Evolutionary conservation across 352 stramenopile genomes (phyloP).

Genomic region (Phytophthora crassamura): DNA sequence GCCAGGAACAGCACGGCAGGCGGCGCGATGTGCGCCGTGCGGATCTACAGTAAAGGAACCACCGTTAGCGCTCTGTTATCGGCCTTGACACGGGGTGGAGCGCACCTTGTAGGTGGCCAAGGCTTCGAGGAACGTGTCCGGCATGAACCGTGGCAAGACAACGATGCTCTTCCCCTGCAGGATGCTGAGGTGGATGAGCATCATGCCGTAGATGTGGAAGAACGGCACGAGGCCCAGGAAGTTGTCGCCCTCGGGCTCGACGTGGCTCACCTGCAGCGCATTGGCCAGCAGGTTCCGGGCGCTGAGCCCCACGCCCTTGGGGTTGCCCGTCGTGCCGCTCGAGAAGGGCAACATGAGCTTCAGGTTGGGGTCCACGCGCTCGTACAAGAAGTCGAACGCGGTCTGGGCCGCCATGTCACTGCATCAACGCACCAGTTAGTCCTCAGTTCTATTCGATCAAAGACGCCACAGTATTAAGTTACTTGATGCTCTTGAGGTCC

Average conservation of each 20-base stretch:
- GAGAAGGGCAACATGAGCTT: conserved; percentile 89
- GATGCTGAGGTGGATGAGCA: conserved; percentile 84
- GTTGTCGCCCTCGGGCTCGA: conserved; percentile 64
- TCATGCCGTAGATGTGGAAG: conserved; percentile 96
- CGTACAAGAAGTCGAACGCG: conserved; percentile 52
- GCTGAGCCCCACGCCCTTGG: conserved; percentile 83
- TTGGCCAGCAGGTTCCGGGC: conserved; percentile 93
- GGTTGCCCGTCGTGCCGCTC: conserved; percentile 91
- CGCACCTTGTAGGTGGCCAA: conserved; percentile 67
- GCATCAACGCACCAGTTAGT: conserved; percentile 4
- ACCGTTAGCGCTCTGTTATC: neutral
- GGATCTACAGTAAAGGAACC: conserved; percentile 36
- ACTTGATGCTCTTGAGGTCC: conserved; percentile 50
- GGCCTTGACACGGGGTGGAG: neutral
- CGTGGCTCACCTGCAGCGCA: conserved; percentile 78
- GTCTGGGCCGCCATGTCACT: conserved; percentile 48
- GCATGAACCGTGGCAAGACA: conserved; percentile 91
- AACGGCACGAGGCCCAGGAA: conserved; percentile 88
- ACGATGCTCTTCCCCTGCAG: conserved; percentile 86
- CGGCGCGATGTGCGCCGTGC: conserved; percentile 80
- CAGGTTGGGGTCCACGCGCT: conserved; percentile 61
- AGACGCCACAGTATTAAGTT: neutral
- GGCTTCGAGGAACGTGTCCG: conserved; percentile 86
- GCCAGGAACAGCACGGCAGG: conserved; percentile 43
- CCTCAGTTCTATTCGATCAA: neutral